These are phyloP conservation scores for Rhododendron vialii DNA, from an alignment of 148 eudicot species.

Conservation along the genomic window DNA sequence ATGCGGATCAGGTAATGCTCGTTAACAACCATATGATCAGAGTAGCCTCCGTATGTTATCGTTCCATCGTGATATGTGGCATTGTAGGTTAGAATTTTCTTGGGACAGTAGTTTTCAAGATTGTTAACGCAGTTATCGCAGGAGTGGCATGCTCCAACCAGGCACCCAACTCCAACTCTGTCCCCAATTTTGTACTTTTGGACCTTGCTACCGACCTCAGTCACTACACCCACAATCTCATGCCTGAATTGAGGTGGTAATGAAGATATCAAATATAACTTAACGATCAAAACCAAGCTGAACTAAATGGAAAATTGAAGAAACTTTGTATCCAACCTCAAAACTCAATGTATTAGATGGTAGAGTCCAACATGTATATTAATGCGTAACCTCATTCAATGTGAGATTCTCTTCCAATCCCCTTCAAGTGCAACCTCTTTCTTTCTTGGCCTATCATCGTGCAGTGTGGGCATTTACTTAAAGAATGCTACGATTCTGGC, in stretches of 20 bases:
- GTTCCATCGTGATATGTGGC: constrained; percentile 15
- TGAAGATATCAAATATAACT: not conserved
- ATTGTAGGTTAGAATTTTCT: constrained; percentile 14
- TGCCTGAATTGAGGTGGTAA: constrained; percentile 17
- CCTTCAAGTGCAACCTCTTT: not conserved
- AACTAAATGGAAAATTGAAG: not conserved
- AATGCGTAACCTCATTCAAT: not conserved
- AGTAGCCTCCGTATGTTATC: constrained; percentile 29
- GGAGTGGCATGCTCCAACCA: constrained; percentile 30
- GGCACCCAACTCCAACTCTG: constrained; percentile 27
- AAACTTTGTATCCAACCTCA: not conserved
- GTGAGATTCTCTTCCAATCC: not conserved
- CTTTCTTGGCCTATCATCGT: not conserved
- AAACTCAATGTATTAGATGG: not conserved
- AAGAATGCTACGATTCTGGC: not conserved
- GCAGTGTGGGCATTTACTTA: not conserved
- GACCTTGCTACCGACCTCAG: constrained; percentile 27
- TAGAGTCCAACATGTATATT: not conserved
- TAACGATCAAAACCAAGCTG: not conserved
- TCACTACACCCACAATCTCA: constrained; percentile 34
- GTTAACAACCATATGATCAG: constrained; percentile 24
- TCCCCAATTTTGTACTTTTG: constrained; percentile 26
- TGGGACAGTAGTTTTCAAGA: constrained; percentile 26
- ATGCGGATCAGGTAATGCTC: constrained; percentile 22
- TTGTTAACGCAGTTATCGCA: constrained; percentile 18